Conservation (phyloP, 2,329 filamentous ascomycete species). For the Furcasterigmium sp. region DNA sequence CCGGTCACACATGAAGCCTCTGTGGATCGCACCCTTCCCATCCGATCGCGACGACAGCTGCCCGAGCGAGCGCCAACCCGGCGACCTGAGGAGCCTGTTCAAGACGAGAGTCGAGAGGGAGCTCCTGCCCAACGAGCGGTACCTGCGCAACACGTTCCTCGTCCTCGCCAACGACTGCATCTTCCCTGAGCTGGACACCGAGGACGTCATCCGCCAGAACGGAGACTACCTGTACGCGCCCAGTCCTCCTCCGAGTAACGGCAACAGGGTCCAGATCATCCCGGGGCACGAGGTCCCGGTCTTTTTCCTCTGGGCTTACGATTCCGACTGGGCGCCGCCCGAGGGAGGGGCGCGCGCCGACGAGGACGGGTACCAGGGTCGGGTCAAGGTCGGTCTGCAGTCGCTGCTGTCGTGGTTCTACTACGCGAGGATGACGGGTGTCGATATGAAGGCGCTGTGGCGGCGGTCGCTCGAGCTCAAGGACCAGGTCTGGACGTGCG, state of each 20-base stretch:
- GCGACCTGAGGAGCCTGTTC: neutral
- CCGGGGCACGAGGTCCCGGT: neutral
- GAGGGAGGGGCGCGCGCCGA: neutral
- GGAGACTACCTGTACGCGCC: neutral
- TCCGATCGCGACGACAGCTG: no score
- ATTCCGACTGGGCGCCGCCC: neutral
- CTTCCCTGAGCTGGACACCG: neutral
- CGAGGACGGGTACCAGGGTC: constrained; percentile 3
- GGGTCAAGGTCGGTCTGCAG: neutral
- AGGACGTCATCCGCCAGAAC: neutral
- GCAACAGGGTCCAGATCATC: no score
- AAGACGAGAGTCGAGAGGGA: neutral
- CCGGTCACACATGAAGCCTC: neutral
- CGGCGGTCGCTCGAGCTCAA: neutral
- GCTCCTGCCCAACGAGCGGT: neutral
- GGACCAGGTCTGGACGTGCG: neutral
- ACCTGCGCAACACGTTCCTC: constrained; percentile 1
- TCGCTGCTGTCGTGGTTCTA: constrained; percentile 3
- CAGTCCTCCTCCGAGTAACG: neutral
- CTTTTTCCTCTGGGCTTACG: constrained; percentile 2
- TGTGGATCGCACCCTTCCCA: neutral
- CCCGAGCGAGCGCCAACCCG: neutral
- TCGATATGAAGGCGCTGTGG: neutral
- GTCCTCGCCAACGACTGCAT: constrained; percentile 1
- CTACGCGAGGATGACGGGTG: neutral